Base-by-base conservation (phyloP, 768 basidiomycete species). In the Tulasnella sp. region DNA sequence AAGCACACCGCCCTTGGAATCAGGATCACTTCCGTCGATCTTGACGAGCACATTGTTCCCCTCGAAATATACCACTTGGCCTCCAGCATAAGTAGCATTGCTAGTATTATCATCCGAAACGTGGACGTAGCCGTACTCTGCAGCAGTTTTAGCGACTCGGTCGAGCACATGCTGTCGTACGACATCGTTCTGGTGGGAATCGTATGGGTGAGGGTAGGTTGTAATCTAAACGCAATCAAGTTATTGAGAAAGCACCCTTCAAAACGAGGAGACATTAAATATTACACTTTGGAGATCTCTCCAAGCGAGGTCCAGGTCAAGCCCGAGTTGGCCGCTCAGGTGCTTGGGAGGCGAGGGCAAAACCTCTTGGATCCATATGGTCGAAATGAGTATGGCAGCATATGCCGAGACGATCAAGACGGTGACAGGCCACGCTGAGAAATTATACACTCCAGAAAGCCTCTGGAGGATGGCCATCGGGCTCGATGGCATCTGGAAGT, bases 151-250 rank as follows among this genome's bases (percentile, higher is more conserved):
- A 3, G 71, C 67, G 12, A 89, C 65, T 2, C 83, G 77, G 2
- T 71, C 65, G 25, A 84, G 69, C 31, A 91, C 68, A 65, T 81
- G 82, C 0, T 68, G 65, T 49, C 77, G 79, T 23, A 87, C 82
- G 25, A 73, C 63, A 62, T 85, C 82, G 64, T 90, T 91, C 15
- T 79, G 76, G 68, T 81, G 84, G 1, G 85, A 86, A 63, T 84
- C 81, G 69, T 80, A 86, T 0, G 87, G 80, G 67, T 85, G 87
- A 0, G 87, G 88, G 25, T 74, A 74, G 5, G 74, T 70, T 4
- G 87, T 75, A 59, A 90, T 80, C 82, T 77, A 58, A 31, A 41
- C 17, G 6, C 21, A 25, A 49, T 34, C 23, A 53, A 31, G 46
- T 42, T 27, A 39, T 41, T 58, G 48, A 58, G 25, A 21, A 19